Conservation (phyloP, 257 asterid species). For the Solanum verrucosum region DNA sequence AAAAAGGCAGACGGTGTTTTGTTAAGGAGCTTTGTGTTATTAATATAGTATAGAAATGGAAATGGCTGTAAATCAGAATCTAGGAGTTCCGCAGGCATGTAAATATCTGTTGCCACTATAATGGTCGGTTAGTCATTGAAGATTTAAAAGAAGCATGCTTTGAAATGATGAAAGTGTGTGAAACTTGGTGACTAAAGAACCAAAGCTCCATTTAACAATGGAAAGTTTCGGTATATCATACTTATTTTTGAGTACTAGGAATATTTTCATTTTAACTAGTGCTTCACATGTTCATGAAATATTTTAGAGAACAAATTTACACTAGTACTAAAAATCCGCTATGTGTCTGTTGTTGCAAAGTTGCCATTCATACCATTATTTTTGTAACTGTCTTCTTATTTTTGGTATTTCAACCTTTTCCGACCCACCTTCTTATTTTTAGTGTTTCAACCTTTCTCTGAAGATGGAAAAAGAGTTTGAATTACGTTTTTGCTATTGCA, state of each 20-base stretch:
- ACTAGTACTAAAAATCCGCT: neutral
- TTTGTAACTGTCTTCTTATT: neutral
- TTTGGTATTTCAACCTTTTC: neutral
- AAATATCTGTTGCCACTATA: neutral
- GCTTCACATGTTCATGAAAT: neutral
- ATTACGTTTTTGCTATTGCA: conserved; percentile 63
- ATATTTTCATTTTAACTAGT: neutral
- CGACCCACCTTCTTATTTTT: conserved; percentile 2
- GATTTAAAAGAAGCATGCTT: neutral
- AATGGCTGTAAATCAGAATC: neutral
- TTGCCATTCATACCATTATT: neutral
- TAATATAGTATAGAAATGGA: neutral
- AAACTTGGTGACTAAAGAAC: neutral
- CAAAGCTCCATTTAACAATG: neutral
- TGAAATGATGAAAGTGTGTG: neutral
- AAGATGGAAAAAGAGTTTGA: conserved; percentile 84
- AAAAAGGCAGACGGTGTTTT: neutral
- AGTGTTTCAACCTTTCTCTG: conserved; percentile 20
- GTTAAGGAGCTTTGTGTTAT: neutral
- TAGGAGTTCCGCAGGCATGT: neutral
- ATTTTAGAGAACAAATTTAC: neutral
- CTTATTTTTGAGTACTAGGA: neutral
- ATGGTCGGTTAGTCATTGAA: neutral
- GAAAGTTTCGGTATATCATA: neutral
- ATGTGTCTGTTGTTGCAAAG: neutral